phyloP scores from a whole-genome alignment of 768 basidiomycete species.

The Lactarius sp. region DNA sequence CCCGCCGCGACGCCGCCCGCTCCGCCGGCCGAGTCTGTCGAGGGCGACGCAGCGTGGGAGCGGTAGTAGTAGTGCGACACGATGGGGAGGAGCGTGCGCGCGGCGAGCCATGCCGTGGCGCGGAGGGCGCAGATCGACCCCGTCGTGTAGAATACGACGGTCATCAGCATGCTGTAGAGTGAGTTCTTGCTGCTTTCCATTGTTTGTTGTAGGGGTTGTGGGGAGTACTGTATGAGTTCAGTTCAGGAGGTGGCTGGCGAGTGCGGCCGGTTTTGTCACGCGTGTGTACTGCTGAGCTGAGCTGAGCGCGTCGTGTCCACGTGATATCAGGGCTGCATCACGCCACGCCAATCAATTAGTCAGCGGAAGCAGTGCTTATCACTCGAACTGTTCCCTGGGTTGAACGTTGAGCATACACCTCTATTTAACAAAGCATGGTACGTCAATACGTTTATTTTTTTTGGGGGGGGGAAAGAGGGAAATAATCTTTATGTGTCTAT shows the following conservation, averaged over 20 bases:
- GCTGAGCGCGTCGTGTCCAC: not conserved
- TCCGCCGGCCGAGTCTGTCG: not conserved
- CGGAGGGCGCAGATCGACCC: constrained; percentile 1
- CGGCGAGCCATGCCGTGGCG: not conserved
- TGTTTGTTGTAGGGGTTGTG: not conserved
- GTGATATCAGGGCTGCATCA: not conserved
- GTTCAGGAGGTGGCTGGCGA: not conserved
- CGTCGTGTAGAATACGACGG: constrained; percentile 9
- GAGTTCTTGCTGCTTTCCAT: not conserved
- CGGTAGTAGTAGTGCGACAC: not conserved
- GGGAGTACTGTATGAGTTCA: not conserved
- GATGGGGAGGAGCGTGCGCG: not conserved
- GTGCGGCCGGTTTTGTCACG: no score
- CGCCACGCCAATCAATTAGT: not conserved
- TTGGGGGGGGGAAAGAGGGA: not conserved
- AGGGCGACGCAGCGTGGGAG: not conserved
- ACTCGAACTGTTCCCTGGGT: not conserved
- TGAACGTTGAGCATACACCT: not conserved
- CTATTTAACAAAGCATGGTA: constrained; percentile 8
- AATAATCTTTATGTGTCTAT: not conserved
- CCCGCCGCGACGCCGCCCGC: not conserved
- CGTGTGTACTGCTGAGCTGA: no score
- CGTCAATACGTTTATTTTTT: not conserved
- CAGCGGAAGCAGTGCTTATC: not conserved
- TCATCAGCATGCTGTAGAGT: constrained; percentile 10